Evolutionary conservation across 257 asterid species (phyloP).

Genomic region (Verbascum thapsus): DNA sequence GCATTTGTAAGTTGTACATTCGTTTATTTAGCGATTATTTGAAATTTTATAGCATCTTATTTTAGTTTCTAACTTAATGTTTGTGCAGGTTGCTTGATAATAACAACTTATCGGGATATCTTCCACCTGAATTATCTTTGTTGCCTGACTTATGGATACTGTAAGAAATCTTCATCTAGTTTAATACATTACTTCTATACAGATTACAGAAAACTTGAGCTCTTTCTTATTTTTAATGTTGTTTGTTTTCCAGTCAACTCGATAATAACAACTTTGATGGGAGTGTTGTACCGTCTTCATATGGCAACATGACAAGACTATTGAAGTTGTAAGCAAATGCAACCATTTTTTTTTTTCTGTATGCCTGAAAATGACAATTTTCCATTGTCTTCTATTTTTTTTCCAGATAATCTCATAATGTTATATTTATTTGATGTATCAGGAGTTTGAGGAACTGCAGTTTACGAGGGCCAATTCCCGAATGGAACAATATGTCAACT

Average conservation of each 20-base stretch:
- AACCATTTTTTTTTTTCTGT: constrained; percentile 19
- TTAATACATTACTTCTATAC: constrained; percentile 14
- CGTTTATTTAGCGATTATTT: constrained; percentile 10
- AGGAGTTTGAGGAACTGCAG: constrained; percentile 99
- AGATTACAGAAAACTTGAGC: no score
- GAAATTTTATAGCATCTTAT: constrained; percentile 17
- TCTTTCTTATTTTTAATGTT: constrained; percentile 5
- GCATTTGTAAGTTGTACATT: constrained; percentile 76
- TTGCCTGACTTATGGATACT: constrained; percentile 66
- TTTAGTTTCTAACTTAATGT: constrained; percentile 21
- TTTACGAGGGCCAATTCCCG: constrained; percentile 81
- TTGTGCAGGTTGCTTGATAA: constrained; percentile 90
- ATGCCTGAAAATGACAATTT: constrained; percentile 1
- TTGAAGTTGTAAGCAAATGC: constrained; percentile 72
- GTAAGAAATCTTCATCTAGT: constrained; percentile 48
- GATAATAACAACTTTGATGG: constrained; percentile 83
- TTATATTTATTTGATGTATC: constrained; percentile 36
- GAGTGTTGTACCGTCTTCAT: constrained; percentile 66
- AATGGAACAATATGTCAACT: constrained; percentile 62
- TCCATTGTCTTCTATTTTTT: neutral
- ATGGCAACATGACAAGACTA: constrained; percentile 66
- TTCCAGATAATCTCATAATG: constrained; percentile 24
- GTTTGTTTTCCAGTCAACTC: constrained; percentile 66
- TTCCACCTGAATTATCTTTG: constrained; percentile 78
- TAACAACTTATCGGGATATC: constrained; percentile 88